These are phyloP conservation scores for Trichophyton mentagrophytes DNA, from an alignment of 2,329 filamentous ascomycete species.

Conservation along the genomic window DNA sequence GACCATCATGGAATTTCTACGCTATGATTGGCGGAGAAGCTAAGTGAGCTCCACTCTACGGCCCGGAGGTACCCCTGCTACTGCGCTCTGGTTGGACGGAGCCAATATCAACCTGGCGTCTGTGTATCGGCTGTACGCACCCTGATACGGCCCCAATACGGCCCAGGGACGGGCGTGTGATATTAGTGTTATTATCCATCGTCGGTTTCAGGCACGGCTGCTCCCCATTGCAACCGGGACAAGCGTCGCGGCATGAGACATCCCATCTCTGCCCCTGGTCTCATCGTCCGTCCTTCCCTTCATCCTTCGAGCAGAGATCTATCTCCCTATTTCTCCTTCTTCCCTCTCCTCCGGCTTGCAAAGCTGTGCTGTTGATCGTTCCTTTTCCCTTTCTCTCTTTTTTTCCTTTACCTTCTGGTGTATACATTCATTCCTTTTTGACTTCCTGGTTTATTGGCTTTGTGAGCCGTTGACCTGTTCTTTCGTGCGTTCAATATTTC, in stretches of 20 bases:
- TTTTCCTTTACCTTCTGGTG: not conserved
- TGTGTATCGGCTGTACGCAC: not conserved
- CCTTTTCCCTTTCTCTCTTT: conserved; percentile 3
- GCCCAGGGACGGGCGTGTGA: not conserved
- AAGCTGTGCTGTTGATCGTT: not conserved
- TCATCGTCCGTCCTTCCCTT: conserved; percentile 1
- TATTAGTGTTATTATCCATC: not conserved
- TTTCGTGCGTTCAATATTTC: not conserved
- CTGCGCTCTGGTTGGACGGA: not conserved
- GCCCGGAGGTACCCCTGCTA: not conserved
- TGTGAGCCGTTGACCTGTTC: conserved; percentile 1
- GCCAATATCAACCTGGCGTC: not conserved
- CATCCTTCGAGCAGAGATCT: not conserved
- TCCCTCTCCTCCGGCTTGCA: conserved; percentile 11
- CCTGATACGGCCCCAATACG: not conserved
- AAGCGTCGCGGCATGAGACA: not conserved
- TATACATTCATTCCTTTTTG: not conserved
- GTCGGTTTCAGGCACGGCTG: not conserved
- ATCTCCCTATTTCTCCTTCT: conserved; percentile 5
- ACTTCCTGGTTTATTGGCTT: not conserved
- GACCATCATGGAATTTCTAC: not conserved
- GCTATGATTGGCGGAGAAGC: not conserved
- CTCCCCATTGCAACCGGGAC: not conserved
- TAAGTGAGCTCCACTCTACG: not conserved
- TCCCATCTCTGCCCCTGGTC: conserved; percentile 5